Evolutionary conservation across 345 rosid genomes (phyloP).

Genomic region (Murraya paniculata): DNA sequence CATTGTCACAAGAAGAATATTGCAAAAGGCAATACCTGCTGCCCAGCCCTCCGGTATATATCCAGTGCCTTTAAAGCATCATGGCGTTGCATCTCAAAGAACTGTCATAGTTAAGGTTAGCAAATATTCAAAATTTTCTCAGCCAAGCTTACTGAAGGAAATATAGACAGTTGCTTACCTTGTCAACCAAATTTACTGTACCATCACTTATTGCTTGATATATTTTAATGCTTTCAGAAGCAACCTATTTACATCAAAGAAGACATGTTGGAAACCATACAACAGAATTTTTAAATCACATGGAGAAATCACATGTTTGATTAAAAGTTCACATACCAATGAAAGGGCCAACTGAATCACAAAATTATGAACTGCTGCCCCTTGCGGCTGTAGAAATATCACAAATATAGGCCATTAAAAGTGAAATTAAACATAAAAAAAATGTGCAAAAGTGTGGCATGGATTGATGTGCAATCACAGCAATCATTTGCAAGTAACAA

Average conservation of each 20-base stretch:
- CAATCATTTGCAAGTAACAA: conserved; percentile 3
- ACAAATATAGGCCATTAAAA: conserved; percentile 14
- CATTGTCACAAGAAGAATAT: conserved; percentile 7
- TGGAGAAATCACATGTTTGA: conserved; percentile 14
- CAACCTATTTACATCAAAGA: conserved; percentile 53
- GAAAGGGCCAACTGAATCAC: conserved; percentile 85
- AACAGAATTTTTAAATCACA: conserved; percentile 8
- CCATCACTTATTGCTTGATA: conserved; percentile 91
- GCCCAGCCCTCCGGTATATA: conserved; percentile 78
- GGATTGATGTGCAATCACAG: not conserved
- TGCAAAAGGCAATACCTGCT: conserved; percentile 59
- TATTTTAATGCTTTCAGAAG: conserved; percentile 83
- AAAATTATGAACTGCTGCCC: conserved; percentile 79
- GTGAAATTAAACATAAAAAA: not conserved
- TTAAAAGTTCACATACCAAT: conserved; percentile 52
- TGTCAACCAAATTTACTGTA: conserved; percentile 83
- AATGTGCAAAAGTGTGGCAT: not conserved
- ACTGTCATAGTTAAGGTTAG: conserved; percentile 45
- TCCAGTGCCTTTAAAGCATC: conserved; percentile 87
- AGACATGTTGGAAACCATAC: not conserved
- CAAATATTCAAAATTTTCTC: conserved; percentile 13
- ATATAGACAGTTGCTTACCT: conserved; percentile 44
- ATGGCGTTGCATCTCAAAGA: conserved; percentile 90
- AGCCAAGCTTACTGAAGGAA: conserved; percentile 18
- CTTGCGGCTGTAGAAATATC: conserved; percentile 72